phyloP scores from a whole-genome alignment of 306 rosid species.

The Vachellia collinsii region DNA sequence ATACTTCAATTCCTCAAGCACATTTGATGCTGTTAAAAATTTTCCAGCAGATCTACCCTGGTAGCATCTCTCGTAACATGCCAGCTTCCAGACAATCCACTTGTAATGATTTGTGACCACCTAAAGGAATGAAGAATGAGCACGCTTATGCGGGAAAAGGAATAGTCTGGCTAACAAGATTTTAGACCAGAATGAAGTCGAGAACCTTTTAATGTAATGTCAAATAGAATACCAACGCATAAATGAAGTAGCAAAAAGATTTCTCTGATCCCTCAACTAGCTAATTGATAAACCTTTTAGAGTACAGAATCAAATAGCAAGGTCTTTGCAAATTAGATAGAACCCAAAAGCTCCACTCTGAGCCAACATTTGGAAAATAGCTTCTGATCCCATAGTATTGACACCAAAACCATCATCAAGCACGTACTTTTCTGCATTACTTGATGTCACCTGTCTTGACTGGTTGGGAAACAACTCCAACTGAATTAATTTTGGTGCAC shows the following conservation, averaged over 20 bases:
- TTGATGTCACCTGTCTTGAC: constrained; percentile 56
- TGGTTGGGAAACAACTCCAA: too few relatives aligned
- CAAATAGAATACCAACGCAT: constrained; percentile 14
- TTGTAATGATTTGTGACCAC: constrained; percentile 90
- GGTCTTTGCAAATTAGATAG: constrained; percentile 14
- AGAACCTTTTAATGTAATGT: constrained; percentile 5
- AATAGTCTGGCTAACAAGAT: constrained; percentile 14
- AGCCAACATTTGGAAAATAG: constrained; percentile 62
- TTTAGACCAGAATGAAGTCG: constrained; percentile 6
- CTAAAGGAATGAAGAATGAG: constrained; percentile 47
- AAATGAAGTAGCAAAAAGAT: constrained; percentile 23
- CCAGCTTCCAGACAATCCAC: constrained; percentile 96
- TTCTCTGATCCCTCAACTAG: constrained; percentile 7
- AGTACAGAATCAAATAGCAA: constrained; percentile 12
- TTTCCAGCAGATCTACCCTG: constrained; percentile 58
- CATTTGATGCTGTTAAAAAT: constrained; percentile 65
- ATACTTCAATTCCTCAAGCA: constrained; percentile 89
- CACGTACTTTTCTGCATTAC: constrained; percentile 63
- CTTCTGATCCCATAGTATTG: constrained; percentile 65
- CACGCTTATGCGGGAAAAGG: constrained; percentile 36
- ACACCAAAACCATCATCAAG: constrained; percentile 56
- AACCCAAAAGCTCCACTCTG: constrained; percentile 58
- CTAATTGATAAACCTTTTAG: constrained; percentile 17
- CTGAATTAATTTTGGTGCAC: too few relatives aligned
- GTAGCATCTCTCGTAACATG: constrained; percentile 78